Conservation (phyloP, 176 grass and related monocot genomes). For the Lolium perenne region DNA sequence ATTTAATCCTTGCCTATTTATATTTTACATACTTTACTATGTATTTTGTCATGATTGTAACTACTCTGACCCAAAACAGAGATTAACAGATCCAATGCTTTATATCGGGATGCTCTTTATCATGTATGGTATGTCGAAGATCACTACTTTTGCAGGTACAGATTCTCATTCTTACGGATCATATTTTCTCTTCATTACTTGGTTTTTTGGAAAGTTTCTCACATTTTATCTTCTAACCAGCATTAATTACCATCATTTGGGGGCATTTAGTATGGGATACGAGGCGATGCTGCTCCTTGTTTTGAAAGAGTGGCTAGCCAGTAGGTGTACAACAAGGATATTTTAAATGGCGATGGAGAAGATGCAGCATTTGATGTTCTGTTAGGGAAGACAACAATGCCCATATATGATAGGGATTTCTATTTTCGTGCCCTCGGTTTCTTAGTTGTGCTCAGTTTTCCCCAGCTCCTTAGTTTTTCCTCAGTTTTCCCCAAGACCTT, state of each 20-base stretch:
- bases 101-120: conserved; percentile 99
- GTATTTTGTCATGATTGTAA: conserved; percentile 22
- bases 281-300: conserved; percentile 76
- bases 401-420: too few relatives aligned
- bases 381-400: conserved; percentile 89
- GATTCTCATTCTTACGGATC: neutral
- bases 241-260: conserved; percentile 98
- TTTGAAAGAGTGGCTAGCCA: conserved; percentile 81
- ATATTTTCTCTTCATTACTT: neutral
- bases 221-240: conserved; percentile 53
- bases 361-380: conserved; percentile 96
- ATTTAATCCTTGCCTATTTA: neutral
- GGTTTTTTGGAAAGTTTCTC: conserved; percentile 13
- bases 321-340: conserved; percentile 83
- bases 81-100: conserved; percentile 99
- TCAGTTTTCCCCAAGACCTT: too few relatives aligned
- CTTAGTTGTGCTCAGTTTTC: too few relatives aligned
- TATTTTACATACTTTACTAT: neutral
- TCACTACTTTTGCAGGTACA: conserved; percentile 95
- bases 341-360: conserved; percentile 75
- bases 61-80: conserved; percentile 59
- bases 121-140: conserved; percentile 99
- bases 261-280: conserved; percentile 97
- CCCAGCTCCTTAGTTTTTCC: too few relatives aligned
- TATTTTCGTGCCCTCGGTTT: too few relatives aligned